Base-by-base conservation (phyloP, 106 monocot genomes). In the Apostasia ramifera region DNA sequence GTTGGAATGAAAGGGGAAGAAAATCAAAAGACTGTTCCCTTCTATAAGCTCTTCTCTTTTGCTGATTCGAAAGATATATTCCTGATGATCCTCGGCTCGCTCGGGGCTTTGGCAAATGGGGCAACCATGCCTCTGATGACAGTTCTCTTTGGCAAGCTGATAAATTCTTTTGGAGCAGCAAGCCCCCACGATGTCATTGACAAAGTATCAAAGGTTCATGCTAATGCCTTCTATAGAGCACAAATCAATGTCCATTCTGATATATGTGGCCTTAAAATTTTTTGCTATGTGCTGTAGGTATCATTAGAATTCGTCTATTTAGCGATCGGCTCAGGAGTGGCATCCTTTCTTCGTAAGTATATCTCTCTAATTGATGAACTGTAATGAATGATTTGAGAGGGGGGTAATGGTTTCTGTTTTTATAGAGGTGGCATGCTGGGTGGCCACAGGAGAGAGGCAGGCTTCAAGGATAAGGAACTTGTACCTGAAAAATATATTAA, bases 351-450 rank as follows among this genome's bases (percentile, higher is more conserved):
- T 9, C 85, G 85, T 85, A 75, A 85, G 84, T 12, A 70, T 6
- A 1, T 52, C 13, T 26, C 2, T 7, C 62, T 41, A 53, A 50
- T 64, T 57, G 40, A 50, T 43, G 55, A 52, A 55, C 5, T n/a
- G 10, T 5, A 43, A 47, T n/a, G 13, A 64, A 47, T 10, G 40
- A 65, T 49, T 37, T 65, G 14, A 5, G 15, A 4, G 7, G n/a
- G 2, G 13, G 5, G 45, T 2, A 43, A 1, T 62, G 44, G 9
- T n/a, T 4, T 26, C 45, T 44, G 9, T 37, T 60, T 37, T 49
- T 55, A 70, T 74, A 86, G 81, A 86, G 86, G 86, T 86, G 65
- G 54, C 79, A 68, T 89, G 85, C 50, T 89, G 89, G 89, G 85
- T 89, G 85, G 80, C 66, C 44, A 85, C 85, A 37, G 81, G 81